These are phyloP conservation scores for Elaeis oleifera DNA, from an alignment of 202 grass and related monocot genomes.

Conservation along the genomic window DNA sequence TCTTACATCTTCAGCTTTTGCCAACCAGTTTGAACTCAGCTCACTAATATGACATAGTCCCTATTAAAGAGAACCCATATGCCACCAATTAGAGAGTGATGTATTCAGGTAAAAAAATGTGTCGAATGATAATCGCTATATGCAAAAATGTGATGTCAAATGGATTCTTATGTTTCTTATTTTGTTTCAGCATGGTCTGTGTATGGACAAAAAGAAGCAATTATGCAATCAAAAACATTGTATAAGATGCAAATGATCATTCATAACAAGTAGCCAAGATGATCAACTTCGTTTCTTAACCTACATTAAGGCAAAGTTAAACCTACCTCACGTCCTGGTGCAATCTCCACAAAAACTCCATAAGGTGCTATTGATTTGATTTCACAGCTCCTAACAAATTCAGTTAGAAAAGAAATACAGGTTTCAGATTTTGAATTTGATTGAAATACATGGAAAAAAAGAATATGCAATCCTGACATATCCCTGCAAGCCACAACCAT, in stretches of 20 bases:
- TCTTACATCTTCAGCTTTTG: conserved; percentile 96
- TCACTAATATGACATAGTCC: conserved; percentile 97
- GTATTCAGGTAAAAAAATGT: too few species aligned
- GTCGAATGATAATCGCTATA: too few species aligned
- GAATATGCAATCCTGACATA: too few species aligned
- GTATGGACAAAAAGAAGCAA: not conserved
- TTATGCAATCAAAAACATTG: not conserved
- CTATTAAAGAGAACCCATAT: conserved; percentile 20
- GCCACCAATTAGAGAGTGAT: too few species aligned
- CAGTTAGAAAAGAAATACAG: conserved; percentile 11
- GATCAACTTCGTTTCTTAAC: not conserved
- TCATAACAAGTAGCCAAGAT: not conserved
- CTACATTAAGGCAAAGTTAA: conserved; percentile 14
- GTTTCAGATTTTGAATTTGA: conserved; percentile 12
- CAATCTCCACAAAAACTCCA: conserved; percentile 97
- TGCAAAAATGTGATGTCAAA: too few species aligned
- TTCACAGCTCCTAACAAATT: conserved; percentile 63
- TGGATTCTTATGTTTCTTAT: too few species aligned
- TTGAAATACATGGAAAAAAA: too few species aligned
- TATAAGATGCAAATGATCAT: too few species aligned
- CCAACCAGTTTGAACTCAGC: conserved; percentile 73
- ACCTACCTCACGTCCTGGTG: conserved; percentile 78
- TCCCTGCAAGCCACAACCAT: too few species aligned
- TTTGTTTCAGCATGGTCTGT: too few species aligned
- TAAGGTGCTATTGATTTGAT: conserved; percentile 81